These are phyloP conservation scores for Posidonia australis DNA, from an alignment of 106 monocot species.

Conservation along the genomic window DNA sequence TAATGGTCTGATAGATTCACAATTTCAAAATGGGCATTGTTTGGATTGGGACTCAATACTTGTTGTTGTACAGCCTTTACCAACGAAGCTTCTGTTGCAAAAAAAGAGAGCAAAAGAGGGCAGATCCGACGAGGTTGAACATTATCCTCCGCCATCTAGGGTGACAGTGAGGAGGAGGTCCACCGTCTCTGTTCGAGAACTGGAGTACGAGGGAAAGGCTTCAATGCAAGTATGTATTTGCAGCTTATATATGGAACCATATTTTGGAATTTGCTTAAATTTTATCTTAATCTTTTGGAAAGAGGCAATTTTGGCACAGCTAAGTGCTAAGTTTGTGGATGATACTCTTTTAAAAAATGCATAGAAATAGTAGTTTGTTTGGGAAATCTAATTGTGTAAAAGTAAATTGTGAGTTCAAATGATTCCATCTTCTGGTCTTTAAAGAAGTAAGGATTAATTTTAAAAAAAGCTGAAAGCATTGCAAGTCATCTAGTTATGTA, in stretches of 20 bases:
- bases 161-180: slow-evolving; percentile 66
- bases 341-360: no score
- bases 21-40: neutral
- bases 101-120: slow-evolving; percentile 95
- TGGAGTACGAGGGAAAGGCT: slow-evolving; percentile 26
- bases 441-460: no score
- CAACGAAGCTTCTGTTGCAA: slow-evolving; percentile 77
- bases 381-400: no score
- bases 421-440: no score
- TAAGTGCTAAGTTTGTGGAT: no score
- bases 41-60: neutral
- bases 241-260: neutral
- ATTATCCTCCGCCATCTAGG: slow-evolving; percentile 74
- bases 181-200: slow-evolving; percentile 35
- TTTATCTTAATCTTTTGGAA: neutral
- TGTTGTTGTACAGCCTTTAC: slow-evolving; percentile 54
- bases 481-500: no score
- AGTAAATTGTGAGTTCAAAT: no score
- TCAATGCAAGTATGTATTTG: slow-evolving; percentile 36
- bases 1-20: slow-evolving; percentile 19
- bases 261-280: neutral
- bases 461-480: no score
- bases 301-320: neutral
- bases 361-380: no score
- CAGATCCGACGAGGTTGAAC: slow-evolving; percentile 74